Evolutionary conservation across 495 filamentous ascomycete species (phyloP), one percentile per base, ranked within the genome.

Genomic region (Annulohypoxylon nitens): DNA sequence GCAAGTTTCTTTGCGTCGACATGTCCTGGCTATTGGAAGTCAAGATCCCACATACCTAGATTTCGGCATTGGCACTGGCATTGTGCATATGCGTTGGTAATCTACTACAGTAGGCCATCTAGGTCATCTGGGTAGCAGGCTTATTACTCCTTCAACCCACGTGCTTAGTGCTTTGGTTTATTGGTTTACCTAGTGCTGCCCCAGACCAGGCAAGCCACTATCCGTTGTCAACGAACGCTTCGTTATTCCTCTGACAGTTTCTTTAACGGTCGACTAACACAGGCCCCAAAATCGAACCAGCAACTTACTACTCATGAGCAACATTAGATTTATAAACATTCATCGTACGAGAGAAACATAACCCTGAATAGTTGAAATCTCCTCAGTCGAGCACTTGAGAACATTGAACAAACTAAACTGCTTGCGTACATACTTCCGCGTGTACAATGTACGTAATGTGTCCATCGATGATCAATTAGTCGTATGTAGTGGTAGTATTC

Each of bases 161-260:
- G 72, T 75, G 72, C 64, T 61, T 64, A 51, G 45, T 43, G 57
- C 43, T 55, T 26, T 60, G 30, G 30, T 30, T 30, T 30, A 30
- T 23, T 23, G 50, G 60, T 54, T 58, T 59, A 70, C 53, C 11
- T 61, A 60, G 50, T 58, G 60, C 57, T 57, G 50, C 64, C 51
- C 65, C 61, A 62, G 67, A 74, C 70, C 62, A 26, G 63, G 57
- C 67, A 74, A 67, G 71, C 71, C 71, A 74, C 67, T 39, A 50
- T 18, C 43, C 62, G 59, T 67, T 23, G 18, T 43, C 20, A 43
- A 64, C 47, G 37, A 45, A 64, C 48, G 33, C 53, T 36, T 37
- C 30, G 12, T 54, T 57, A 37, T 37, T 33, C 14, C 33, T 36
- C 39, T 57, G 23, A 23, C 11, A 20, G 33, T 20, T 57, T 57